phyloP scores from a whole-genome alignment of 371 early-diverging fungal genomes.

The Lichtheimia ramosa region DNA sequence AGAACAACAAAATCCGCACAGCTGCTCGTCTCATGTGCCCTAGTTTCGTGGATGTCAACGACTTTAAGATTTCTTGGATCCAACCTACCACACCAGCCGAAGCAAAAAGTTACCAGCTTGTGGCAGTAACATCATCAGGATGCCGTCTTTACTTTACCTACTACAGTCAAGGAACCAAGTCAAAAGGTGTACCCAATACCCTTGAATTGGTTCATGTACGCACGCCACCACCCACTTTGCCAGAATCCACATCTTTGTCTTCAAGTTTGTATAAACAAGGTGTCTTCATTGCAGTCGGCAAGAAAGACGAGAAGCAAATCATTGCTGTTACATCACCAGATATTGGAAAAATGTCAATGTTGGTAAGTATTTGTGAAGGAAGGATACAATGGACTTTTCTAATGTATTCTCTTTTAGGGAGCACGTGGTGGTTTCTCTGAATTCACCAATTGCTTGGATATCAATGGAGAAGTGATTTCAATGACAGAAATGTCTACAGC shows the following conservation, averaged over 20 bases:
- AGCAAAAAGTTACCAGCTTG: slow-evolving; percentile 58
- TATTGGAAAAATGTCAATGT: slow-evolving; percentile 50
- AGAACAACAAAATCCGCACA: slow-evolving; percentile 23
- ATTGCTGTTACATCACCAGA: slow-evolving; percentile 65
- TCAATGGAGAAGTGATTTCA: slow-evolving; percentile 82
- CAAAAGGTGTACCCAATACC: slow-evolving; percentile 30
- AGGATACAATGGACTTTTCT: background rate
- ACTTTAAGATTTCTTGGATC: slow-evolving; percentile 63
- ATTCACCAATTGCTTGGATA: slow-evolving; percentile 14
- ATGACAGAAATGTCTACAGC: slow-evolving; percentile 57
- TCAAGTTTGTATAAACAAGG: slow-evolving; percentile 61
- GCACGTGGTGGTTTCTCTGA: slow-evolving; percentile 18
- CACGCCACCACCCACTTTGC: slow-evolving; percentile 39
- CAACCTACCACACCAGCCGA: slow-evolving; percentile 62
- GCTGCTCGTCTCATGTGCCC: slow-evolving; percentile 45
- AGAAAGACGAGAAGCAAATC: slow-evolving; percentile 62
- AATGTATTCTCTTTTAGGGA: slow-evolving; percentile 1
- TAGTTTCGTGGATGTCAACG: slow-evolving; percentile 25
- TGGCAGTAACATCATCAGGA: slow-evolving; percentile 74
- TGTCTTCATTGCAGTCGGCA: slow-evolving; percentile 60
- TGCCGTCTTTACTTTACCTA: slow-evolving; percentile 72
- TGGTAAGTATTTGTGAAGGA: background rate
- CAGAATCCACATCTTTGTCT: slow-evolving; percentile 10
- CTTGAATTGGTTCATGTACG: slow-evolving; percentile 71
- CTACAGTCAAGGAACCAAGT: slow-evolving; percentile 15